Conservation (phyloP, 257 asterid genomes). For the Jasminum sambac region DNA sequence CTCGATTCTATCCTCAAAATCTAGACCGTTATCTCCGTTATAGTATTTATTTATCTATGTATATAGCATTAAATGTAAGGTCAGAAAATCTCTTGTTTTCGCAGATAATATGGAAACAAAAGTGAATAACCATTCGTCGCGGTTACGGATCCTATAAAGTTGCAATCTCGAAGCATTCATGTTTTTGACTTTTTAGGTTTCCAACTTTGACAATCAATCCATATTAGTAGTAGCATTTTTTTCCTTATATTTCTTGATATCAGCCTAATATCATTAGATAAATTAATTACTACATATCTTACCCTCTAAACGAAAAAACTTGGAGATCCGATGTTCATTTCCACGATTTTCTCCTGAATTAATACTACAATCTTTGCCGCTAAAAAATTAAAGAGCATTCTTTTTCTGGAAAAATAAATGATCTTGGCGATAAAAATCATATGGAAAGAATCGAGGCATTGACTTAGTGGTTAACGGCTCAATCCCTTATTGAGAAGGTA, state of each 20-base stretch:
- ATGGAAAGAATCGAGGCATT: too few species aligned
- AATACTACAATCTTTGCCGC: neutral
- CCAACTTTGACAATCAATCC: neutral
- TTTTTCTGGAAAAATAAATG: too few species aligned
- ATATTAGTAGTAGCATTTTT: neutral
- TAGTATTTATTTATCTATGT: neutral
- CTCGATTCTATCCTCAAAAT: neutral
- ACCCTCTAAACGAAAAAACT: neutral
- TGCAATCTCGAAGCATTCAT: conserved; percentile 8
- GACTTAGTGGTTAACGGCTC: too few species aligned
- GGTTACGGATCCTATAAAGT: neutral
- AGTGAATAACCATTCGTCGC: neutral
- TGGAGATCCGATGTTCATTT: neutral
- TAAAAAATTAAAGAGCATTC: too few species aligned
- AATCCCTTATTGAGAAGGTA: too few species aligned
- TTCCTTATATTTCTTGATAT: neutral
- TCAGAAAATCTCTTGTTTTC: neutral
- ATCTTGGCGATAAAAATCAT: too few species aligned
- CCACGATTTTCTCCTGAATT: neutral
- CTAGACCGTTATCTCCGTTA: neutral
- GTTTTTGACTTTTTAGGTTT: neutral
- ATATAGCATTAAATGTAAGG: neutral
- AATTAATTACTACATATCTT: neutral
- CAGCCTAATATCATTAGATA: neutral
- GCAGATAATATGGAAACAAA: neutral